These are phyloP conservation scores for Cinnamomum chago DNA, from an alignment of 164 flowering plant genomes.

Conservation along the genomic window DNA sequence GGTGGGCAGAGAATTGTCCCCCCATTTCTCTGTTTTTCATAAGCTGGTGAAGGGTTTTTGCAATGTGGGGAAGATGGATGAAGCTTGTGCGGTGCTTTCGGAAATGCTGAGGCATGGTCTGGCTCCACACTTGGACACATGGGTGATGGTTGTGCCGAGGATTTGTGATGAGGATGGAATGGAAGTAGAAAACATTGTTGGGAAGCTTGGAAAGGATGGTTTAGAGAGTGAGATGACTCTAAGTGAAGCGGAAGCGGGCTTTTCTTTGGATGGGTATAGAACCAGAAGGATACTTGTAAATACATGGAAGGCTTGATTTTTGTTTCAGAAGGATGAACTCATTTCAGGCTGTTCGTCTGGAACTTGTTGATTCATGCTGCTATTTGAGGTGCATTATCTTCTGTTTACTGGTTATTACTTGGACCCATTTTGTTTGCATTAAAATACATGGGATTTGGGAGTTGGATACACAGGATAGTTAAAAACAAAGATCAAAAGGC, in stretches of 20 bases:
- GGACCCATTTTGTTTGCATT: too few species aligned
- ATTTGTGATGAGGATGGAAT: slow-evolving; percentile 42
- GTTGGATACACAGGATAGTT: too few species aligned
- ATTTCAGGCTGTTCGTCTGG: background rate
- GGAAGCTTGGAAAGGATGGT: slow-evolving; percentile 39
- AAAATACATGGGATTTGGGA: too few species aligned
- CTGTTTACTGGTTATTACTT: too few species aligned
- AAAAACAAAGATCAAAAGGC: too few species aligned
- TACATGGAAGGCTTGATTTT: slow-evolving; percentile 19
- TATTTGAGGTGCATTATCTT: background rate
- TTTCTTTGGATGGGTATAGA: slow-evolving; percentile 52
- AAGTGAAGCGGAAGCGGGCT: slow-evolving; percentile 55
- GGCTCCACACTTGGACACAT: slow-evolving; percentile 58
- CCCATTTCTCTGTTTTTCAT: slow-evolving; percentile 71
- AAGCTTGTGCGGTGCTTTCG: slow-evolving; percentile 56
- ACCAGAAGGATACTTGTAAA: slow-evolving; percentile 32
- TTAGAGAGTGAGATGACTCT: slow-evolving; percentile 38
- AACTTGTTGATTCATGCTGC: background rate
- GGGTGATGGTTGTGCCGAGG: slow-evolving; percentile 51
- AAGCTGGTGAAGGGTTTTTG: slow-evolving; percentile 60
- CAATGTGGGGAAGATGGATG: slow-evolving; percentile 56
- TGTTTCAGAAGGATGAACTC: background rate
- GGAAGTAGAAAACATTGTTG: slow-evolving; percentile 20
- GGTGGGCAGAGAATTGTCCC: slow-evolving; percentile 62
- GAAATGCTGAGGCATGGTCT: slow-evolving; percentile 50